Evolutionary conservation across 345 rosid genomes (phyloP).

Genomic region (Hibiscus tridactylites): DNA sequence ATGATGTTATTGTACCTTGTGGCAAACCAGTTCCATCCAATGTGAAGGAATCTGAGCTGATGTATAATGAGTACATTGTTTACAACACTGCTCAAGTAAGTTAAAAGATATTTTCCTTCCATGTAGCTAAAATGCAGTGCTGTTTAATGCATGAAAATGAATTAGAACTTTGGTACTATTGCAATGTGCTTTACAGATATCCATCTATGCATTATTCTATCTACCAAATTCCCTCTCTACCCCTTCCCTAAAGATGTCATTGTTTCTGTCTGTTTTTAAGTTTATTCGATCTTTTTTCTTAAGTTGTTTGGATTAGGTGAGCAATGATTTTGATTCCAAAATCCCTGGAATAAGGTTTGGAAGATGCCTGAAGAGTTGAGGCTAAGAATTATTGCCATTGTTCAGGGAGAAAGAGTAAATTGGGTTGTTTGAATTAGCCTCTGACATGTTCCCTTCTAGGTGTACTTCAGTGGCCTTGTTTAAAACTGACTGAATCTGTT

Average conservation of each 20-base stretch:
- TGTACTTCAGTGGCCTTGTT: background rate
- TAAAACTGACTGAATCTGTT: background rate
- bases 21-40: no score
- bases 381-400: no score
- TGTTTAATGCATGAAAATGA: background rate
- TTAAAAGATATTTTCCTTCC: background rate
- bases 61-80: no score
- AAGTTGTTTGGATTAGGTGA: background rate
- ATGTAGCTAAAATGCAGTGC: background rate
- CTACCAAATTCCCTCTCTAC: no score
- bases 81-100: no score
- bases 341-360: background rate
- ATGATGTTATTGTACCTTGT: constrained; percentile 76
- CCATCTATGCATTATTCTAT: background rate
- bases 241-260: background rate
- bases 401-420: background rate
- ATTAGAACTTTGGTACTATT: background rate
- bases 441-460: background rate
- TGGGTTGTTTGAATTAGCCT: background rate
- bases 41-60: no score
- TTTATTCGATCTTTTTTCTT: background rate
- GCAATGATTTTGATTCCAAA: background rate
- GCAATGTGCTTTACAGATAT: background rate
- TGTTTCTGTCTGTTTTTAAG: background rate
- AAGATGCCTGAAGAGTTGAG: background rate